Evolutionary conservation across 2,329 filamentous ascomycete genomes (phyloP).

Genomic region (Pseudocercospora fijiensis): DNA sequence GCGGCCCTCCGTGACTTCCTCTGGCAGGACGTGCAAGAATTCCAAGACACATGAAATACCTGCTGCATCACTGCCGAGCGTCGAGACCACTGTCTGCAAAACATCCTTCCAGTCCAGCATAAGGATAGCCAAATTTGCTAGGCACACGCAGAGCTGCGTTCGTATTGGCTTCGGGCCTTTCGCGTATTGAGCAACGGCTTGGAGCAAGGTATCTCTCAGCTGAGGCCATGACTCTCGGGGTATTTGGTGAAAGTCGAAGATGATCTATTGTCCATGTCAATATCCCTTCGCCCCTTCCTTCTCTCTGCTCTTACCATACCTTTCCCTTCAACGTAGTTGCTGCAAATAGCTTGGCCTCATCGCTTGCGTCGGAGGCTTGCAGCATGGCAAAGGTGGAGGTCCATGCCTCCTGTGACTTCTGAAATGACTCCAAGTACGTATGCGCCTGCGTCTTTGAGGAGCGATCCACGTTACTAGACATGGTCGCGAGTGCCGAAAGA

Average conservation of each 20-base stretch:
- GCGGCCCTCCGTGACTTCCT: slow-evolving; percentile 98
- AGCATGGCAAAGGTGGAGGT: slow-evolving; percentile 81
- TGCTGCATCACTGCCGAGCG: slow-evolving; percentile 72
- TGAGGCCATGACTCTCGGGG: slow-evolving; percentile 70
- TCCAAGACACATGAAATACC: slow-evolving; percentile 88
- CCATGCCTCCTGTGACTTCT: slow-evolving; percentile 97
- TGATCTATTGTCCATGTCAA: slow-evolving; percentile 63
- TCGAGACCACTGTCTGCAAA: slow-evolving; percentile 73
- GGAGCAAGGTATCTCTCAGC: slow-evolving; percentile 79
- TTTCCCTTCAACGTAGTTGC: slow-evolving; percentile 97
- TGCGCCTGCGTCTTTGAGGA: slow-evolving; percentile 86
- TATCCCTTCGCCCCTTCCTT: background rate
- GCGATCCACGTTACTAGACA: slow-evolving; percentile 74
- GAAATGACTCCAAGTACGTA: slow-evolving; percentile 87
- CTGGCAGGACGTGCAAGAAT: slow-evolving; percentile 92
- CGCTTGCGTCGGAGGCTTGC: slow-evolving; percentile 70
- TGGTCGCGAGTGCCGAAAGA: slow-evolving; percentile 82
- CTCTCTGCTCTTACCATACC: slow-evolving; percentile 54
- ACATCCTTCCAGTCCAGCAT: slow-evolving; percentile 97
- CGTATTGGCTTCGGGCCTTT: slow-evolving; percentile 73
- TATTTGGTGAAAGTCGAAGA: slow-evolving; percentile 91
- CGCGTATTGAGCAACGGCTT: slow-evolving; percentile 77
- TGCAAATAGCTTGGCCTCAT: slow-evolving; percentile 89
- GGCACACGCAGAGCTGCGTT: slow-evolving; percentile 89
- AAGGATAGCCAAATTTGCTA: slow-evolving; percentile 92